Conservation (phyloP, 768 basidiomycete genomes). For the Lactarius vividus region DNA sequence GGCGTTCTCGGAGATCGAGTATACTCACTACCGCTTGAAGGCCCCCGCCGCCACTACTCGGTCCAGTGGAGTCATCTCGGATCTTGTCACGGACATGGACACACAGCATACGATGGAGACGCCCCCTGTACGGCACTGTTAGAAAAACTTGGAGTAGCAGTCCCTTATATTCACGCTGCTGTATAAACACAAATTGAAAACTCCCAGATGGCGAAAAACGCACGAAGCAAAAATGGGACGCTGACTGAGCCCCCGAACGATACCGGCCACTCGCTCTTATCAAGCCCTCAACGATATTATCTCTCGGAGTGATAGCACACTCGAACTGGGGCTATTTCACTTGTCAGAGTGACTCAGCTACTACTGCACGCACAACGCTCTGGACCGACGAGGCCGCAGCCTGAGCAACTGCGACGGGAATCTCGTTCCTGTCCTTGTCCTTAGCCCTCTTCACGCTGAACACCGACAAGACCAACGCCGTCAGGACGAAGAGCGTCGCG, state of each 20-base stretch:
- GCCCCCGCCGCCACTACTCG: no score
- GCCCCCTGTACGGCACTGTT: neutral
- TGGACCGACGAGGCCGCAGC: neutral
- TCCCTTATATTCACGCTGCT: no score
- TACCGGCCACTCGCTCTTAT: neutral
- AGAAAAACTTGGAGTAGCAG: no score
- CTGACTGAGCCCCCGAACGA: no score
- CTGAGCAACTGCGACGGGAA: neutral
- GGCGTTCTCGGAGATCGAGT: no score
- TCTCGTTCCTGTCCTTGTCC: neutral
- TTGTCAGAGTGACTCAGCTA: neutral
- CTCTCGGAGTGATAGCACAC: conserved; percentile 11
- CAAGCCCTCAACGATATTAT: conserved; percentile 5
- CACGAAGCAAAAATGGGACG: neutral
- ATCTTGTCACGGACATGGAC: neutral
- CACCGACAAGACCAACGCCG: conserved; percentile 15
- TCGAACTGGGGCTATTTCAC: conserved; percentile 4
- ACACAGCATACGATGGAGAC: no score
- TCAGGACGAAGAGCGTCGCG: conserved; percentile 22
- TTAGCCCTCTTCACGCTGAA: conserved; percentile 7
- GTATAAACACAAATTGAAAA: neutral
- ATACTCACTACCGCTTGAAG: no score
- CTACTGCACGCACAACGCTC: neutral
- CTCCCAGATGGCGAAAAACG: neutral
- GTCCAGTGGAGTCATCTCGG: neutral